Evolutionary conservation across 352 stramenopile species (phyloP).

Genomic region (Globisporangium polare): DNA sequence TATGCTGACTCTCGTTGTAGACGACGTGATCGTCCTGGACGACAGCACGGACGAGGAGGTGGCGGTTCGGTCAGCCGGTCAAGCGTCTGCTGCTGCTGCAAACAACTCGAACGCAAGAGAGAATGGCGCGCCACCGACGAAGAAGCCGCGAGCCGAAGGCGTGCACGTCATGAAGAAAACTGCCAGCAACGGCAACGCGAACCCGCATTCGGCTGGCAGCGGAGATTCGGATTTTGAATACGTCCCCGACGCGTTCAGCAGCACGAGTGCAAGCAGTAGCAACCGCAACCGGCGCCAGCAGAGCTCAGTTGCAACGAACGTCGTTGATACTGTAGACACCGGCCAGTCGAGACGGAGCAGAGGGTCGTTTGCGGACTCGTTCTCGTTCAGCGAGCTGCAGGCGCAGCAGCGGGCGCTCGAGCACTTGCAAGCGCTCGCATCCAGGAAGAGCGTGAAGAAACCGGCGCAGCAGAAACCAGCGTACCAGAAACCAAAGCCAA

Average conservation of each 20-base stretch:
- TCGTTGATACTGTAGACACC: not conserved
- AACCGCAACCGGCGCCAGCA: not conserved
- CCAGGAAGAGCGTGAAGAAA: slow-evolving; percentile 16
- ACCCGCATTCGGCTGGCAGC: not conserved
- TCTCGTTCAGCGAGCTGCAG: slow-evolving; percentile 62
- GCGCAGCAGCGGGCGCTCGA: slow-evolving; percentile 52
- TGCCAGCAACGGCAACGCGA: not conserved
- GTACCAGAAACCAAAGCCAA: not conserved
- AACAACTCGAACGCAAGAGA: not conserved
- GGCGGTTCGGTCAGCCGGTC: not conserved
- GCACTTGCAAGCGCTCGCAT: slow-evolving; percentile 14
- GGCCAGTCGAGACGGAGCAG: slow-evolving; percentile 14
- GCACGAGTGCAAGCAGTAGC: not conserved
- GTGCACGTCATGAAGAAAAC: not conserved
- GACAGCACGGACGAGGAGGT: slow-evolving; percentile 44
- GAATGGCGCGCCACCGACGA: not conserved
- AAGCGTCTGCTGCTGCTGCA: not conserved
- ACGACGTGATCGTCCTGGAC: slow-evolving; percentile 44
- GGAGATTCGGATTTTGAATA: slow-evolving; percentile 8
- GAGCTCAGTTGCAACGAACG: not conserved
- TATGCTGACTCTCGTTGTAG: not conserved
- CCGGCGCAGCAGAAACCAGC: slow-evolving; percentile 15
- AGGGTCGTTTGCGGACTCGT: slow-evolving; percentile 28
- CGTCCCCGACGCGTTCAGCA: slow-evolving; percentile 2
- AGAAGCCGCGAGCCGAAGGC: slow-evolving; percentile 11